phyloP scores from a whole-genome alignment of 108 stramenopile genomes.

The Pseudonitzschia multistriata region DNA sequence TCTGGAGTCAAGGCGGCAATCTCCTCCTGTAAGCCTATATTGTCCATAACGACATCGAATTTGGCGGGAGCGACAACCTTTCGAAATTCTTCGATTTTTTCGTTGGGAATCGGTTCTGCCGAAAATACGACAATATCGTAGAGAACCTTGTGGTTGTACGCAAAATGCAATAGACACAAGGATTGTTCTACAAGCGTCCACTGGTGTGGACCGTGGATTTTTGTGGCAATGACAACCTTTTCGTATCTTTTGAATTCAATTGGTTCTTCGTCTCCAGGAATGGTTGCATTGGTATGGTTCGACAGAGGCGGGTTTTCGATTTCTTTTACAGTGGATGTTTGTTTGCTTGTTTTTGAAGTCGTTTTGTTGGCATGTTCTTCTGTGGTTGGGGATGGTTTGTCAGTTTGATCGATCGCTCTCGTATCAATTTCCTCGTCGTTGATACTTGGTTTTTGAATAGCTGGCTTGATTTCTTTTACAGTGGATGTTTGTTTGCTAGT shows the following conservation, averaged over 20 bases:
- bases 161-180: constrained; percentile 41
- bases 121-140: constrained; percentile 49
- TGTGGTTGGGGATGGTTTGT: too few species aligned
- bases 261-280: too few species aligned
- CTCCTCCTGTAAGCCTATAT: constrained; percentile 31
- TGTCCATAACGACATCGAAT: constrained; percentile 37
- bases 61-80: constrained; percentile 27
- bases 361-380: too few species aligned
- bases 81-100: constrained; percentile 3
- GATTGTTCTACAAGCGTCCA: constrained; percentile 22
- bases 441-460: too few species aligned
- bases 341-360: too few species aligned
- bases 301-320: too few species aligned
- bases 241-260: constrained; percentile 25
- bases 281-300: not conserved
- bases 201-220: constrained; percentile 38
- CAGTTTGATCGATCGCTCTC: too few species aligned
- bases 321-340: too few species aligned
- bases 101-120: constrained; percentile 20
- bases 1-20: constrained; percentile 25
- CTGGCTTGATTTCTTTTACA: too few species aligned
- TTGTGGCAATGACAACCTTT: constrained; percentile 46
- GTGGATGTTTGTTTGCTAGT: too few species aligned
- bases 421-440: too few species aligned
- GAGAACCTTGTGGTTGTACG: constrained; percentile 42